Evolutionary conservation across 345 rosid genomes (phyloP), one percentile per base, ranked within the genome.

Genomic region (Aethionema arabicum): DNA sequence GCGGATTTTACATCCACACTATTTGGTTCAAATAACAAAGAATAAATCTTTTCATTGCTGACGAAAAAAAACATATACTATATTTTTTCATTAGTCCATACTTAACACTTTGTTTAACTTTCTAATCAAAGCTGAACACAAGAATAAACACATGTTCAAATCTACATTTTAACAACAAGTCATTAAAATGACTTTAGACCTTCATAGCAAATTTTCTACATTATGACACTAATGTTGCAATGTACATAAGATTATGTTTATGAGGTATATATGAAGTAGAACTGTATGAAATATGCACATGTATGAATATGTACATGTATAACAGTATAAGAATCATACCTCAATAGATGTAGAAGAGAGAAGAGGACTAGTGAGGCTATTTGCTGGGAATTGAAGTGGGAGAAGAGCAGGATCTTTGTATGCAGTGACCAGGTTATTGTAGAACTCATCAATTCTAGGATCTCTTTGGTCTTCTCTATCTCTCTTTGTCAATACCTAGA

Each of bases 321-420:
- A 41, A 11, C 32, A 44, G 48, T 52, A 40, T 47, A 11, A n/a
- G 49, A 49, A 48, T 82, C 62, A 76, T 63, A 51, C 80, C 72
- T 61, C 70, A 3, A 73, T 9, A 35, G 88, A 76, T 14, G 93
- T 11, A 35, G 88, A 76, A 21, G 93, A 77, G 56, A 91, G 47
- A 52, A 91, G 90, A 21, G 96, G 95, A 56, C 76, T 75, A 49
- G 65, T 67, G 63, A 87, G 92, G 71, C 81, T 77, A 52, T 80
- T 73, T 61, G 69, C 32, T 43, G 95, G 74, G 75, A 69, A 76
- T 5, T 68, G 78, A 77, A 83, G 59, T 36, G 99, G 88, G 75
- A 76, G 52, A 49, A 87, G 61, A 61, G 91, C 86, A 5, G 99
- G 98, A 63, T 89, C 97, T 74, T 73, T 78, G 76, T 93, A 93